Percentiles rank a stretch among this genome's conserved stretches.
Conservation (phyloP, 108 stramenopile genomes). For the Nitzschia putrida region DNA sequence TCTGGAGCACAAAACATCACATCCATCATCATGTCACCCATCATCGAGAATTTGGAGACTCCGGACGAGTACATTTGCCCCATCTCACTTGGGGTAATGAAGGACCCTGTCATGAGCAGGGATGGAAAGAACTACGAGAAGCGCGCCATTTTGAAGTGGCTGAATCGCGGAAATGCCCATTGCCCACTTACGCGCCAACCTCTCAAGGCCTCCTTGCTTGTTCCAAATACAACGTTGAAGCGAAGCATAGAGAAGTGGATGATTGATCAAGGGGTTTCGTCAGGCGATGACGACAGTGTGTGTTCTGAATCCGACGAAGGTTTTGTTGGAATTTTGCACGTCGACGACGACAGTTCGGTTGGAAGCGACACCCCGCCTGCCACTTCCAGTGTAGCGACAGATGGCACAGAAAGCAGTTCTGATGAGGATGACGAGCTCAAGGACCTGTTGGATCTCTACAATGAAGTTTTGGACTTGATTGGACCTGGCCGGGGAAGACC, state of each 20-base stretch:
- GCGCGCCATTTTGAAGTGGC: slow-evolving; percentile 36
- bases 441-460: slow-evolving; percentile 15
- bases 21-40: background rate
- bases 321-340: slow-evolving; percentile 8
- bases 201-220: slow-evolving; percentile 16
- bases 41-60: background rate
- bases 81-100: slow-evolving; percentile 29
- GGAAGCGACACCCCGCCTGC: background rate
- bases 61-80: slow-evolving; percentile 42
- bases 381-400: background rate
- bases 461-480: slow-evolving; percentile 22
- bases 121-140: slow-evolving; percentile 43
- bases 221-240: slow-evolving; percentile 28
- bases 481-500: too few species aligned
- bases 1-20: too few species aligned
- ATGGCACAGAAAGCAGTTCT: background rate
- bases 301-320: background rate
- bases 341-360: background rate
- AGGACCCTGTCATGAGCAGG: slow-evolving; percentile 38
- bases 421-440: slow-evolving; percentile 7
- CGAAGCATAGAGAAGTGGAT: slow-evolving; percentile 29
- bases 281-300: background rate
- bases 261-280: slow-evolving; percentile 10
- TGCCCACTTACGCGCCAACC: slow-evolving; percentile 45
- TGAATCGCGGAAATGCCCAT: slow-evolving; percentile 19